Percentiles rank a stretch among this genome's conserved stretches.
phyloP scores from a whole-genome alignment of 176 grass and related monocot genomes.

The Miscanthus lutarioriparius region DNA sequence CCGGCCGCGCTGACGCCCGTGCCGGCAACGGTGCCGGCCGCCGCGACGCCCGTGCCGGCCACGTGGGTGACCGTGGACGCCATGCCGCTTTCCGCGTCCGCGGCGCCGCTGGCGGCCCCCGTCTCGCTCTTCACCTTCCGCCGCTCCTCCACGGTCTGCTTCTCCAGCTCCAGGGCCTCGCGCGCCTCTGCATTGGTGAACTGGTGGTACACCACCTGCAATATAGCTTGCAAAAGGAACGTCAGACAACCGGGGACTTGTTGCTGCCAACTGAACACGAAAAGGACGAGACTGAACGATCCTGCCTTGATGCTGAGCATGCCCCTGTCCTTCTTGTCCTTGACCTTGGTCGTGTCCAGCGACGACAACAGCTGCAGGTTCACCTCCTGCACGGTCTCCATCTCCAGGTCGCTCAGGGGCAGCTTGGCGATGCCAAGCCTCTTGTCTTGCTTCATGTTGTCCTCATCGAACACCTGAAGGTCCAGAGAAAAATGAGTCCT shows the following conservation, averaged over 20 bases:
- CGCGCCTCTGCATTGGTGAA: conserved; percentile 79
- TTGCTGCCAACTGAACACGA: background rate
- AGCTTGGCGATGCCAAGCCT: conserved; percentile 83
- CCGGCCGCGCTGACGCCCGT: conserved; percentile 39
- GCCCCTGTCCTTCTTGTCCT: conserved; percentile 96
- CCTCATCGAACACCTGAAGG: conserved; percentile 88
- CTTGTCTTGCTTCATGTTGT: conserved; percentile 92
- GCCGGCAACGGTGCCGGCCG: conserved; percentile 47
- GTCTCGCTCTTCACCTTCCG: conserved; percentile 75
- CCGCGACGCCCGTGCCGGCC: conserved; percentile 39
- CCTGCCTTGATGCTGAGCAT: conserved; percentile 74
- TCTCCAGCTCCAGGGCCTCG: conserved; percentile 81
- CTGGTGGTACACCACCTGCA: conserved; percentile 68
- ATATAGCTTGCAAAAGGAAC: background rate
- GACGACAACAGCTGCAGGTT: conserved; percentile 82
- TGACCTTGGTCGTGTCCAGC: conserved; percentile 93
- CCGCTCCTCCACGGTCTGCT: conserved; percentile 63
- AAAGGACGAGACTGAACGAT: background rate
- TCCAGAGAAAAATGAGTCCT: background rate
- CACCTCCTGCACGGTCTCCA: conserved; percentile 59
- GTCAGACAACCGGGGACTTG: background rate
- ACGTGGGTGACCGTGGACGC: conserved; percentile 64
- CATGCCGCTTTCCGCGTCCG: conserved; percentile 55
- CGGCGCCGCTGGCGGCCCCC: conserved; percentile 55
- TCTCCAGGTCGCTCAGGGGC: conserved; percentile 60